Percentiles rank a stretch among this genome's conserved stretches.
Evolutionary conservation across 2,329 filamentous ascomycete genomes (phyloP).

Genomic region (Calonectria leucothoes): DNA sequence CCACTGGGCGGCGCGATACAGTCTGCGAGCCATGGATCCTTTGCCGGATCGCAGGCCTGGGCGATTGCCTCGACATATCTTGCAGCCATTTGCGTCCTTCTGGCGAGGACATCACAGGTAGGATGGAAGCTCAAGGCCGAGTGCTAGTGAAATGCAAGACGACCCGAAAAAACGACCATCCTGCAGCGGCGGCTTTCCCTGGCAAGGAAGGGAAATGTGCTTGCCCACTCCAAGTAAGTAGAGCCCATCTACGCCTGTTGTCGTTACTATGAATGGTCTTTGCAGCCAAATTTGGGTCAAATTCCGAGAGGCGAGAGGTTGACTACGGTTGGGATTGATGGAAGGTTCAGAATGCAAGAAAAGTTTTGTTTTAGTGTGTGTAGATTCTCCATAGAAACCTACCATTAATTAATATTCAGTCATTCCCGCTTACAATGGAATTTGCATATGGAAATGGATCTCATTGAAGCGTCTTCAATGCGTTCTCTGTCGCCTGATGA

Average conservation of each 20-base stretch:
- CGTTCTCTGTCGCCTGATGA: not conserved
- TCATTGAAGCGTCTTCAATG: not conserved
- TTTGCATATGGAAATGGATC: not conserved
- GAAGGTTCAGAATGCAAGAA: not conserved
- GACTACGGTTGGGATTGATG: not conserved
- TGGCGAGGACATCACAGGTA: constrained; percentile 27
- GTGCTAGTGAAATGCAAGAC: constrained; percentile 23
- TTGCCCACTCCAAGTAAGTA: not conserved
- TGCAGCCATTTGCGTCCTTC: constrained; percentile 34
- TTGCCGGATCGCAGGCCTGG: constrained; percentile 47
- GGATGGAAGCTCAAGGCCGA: constrained; percentile 30
- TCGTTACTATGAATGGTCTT: not conserved
- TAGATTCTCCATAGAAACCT: not conserved
- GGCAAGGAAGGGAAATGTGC: not conserved
- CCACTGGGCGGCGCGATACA: constrained; percentile 50
- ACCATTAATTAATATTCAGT: not conserved
- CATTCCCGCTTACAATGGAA: not conserved
- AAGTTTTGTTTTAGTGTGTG: not conserved
- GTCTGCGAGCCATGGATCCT: constrained; percentile 37
- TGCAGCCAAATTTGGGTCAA: not conserved
- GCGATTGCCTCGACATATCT: constrained; percentile 45
- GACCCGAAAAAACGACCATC: not conserved
- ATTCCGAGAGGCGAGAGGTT: not conserved
- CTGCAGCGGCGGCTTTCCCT: not conserved
- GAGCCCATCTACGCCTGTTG: not conserved